phyloP scores from a whole-genome alignment of 495 filamentous ascomycete genomes.

The Cenococcum geophilum region DNA sequence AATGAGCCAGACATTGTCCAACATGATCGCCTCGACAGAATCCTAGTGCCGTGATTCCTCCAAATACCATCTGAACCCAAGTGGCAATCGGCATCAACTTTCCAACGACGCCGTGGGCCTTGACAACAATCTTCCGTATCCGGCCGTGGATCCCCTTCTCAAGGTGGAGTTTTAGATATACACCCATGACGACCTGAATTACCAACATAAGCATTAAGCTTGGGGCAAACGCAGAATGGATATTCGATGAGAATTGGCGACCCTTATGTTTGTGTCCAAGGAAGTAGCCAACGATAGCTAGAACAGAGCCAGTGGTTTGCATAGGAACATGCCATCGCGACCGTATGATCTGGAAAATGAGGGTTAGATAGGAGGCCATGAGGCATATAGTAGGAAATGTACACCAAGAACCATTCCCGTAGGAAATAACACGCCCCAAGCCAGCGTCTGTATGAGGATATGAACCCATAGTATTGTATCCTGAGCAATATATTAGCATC shows the following conservation, averaged over 20 bases:
- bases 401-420: conserved; percentile 93
- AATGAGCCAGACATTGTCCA: conserved; percentile 92
- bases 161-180: conserved; percentile 86
- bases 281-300: conserved; percentile 81
- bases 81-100: conserved; percentile 79
- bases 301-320: conserved; percentile 64
- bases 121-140: conserved; percentile 65
- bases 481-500: conserved; percentile 40
- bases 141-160: conserved; percentile 73
- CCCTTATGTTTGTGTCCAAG: conserved; percentile 88
- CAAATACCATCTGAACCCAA: conserved; percentile 96
- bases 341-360: conserved; percentile 61
- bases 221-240: conserved; percentile 75
- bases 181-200: conserved; percentile 69
- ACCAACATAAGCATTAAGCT: conserved; percentile 71
- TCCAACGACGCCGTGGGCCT: conserved; percentile 72
- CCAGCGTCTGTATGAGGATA: conserved; percentile 78
- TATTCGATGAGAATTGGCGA: conserved; percentile 76
- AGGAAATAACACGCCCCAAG: conserved; percentile 89
- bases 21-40: conserved; percentile 89
- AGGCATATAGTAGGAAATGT: conserved; percentile 35
- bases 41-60: conserved; percentile 87
- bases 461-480: conserved; percentile 88
- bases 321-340: conserved; percentile 92
- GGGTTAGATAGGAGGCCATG: not conserved